These are phyloP conservation scores for Zygosaccharomyces kombuchaensis DNA, from an alignment of 805 yeast genomes.

Conservation along the genomic window DNA sequence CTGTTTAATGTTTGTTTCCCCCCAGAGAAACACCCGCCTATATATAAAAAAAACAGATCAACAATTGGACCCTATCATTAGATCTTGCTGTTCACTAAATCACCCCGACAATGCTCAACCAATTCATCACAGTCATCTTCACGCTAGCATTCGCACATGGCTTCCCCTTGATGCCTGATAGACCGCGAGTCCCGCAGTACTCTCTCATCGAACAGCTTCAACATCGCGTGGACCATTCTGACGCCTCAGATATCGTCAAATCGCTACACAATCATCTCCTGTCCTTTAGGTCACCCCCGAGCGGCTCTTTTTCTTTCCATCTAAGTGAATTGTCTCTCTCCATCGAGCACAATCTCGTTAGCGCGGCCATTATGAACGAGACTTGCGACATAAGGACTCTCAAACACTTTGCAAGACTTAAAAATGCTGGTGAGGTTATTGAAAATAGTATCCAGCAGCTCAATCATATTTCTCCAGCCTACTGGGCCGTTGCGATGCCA, in stretches of 20 bases:
- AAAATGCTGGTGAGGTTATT: neutral
- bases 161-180: neutral
- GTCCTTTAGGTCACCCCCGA: neutral
- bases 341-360: neutral
- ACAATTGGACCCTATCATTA: neutral
- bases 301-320: neutral
- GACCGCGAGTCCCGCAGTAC: neutral
- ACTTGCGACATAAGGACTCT: neutral
- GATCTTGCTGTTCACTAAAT: neutral
- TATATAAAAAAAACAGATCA: neutral
- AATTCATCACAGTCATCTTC: neutral
- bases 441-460: neutral
- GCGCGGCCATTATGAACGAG: neutral
- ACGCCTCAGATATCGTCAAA: neutral
- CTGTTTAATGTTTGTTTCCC: neutral
- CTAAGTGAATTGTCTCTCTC: neutral
- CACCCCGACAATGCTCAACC: neutral
- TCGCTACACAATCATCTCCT: neutral
- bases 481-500: slow-evolving; percentile 1
- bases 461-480: neutral
- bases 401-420: neutral
- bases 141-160: neutral
- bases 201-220: neutral
- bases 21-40: neutral
- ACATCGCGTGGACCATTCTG: slow-evolving; percentile 1